Percentiles rank a stretch among this genome's conserved stretches.
Conservation (phyloP, 176 grass and related monocot genomes). For the Thalia dealbata region DNA sequence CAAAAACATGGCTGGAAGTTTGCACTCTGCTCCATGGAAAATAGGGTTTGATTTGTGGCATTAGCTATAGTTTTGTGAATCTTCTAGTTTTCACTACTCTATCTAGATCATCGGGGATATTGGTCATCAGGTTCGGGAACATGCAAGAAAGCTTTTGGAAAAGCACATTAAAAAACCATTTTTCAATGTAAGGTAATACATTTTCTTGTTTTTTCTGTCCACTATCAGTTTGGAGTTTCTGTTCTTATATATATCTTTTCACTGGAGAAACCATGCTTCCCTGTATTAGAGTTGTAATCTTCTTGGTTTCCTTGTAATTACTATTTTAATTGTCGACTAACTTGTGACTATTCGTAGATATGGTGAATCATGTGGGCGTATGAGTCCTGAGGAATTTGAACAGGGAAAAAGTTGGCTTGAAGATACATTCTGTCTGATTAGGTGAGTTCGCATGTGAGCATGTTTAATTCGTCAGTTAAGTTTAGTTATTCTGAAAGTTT, state of each 20-base stretch:
- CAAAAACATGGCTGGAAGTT: constrained; percentile 72
- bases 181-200: constrained; percentile 68
- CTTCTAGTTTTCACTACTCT: constrained; percentile 9
- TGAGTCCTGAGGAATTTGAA: constrained; percentile 58
- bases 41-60: constrained; percentile 48
- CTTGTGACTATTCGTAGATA: constrained; percentile 30
- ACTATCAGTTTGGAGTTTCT: not conserved
- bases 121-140: constrained; percentile 57
- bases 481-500: not conserved
- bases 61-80: constrained; percentile 15
- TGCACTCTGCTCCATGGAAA: constrained; percentile 96
- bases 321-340: not conserved
- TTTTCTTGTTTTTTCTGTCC: not conserved
- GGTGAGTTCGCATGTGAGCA: constrained; percentile 30
- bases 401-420: constrained; percentile 76
- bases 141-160: constrained; percentile 95
- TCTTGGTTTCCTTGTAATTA: not conserved
- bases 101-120: not conserved
- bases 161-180: constrained; percentile 80
- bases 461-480: not conserved
- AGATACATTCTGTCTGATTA: constrained; percentile 80
- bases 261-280: not conserved
- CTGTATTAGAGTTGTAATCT: not conserved
- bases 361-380: constrained; percentile 43
- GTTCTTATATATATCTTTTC: not conserved